Conservation (phyloP, 441 rosid genomes). For the Gossypium schwendimanii region DNA sequence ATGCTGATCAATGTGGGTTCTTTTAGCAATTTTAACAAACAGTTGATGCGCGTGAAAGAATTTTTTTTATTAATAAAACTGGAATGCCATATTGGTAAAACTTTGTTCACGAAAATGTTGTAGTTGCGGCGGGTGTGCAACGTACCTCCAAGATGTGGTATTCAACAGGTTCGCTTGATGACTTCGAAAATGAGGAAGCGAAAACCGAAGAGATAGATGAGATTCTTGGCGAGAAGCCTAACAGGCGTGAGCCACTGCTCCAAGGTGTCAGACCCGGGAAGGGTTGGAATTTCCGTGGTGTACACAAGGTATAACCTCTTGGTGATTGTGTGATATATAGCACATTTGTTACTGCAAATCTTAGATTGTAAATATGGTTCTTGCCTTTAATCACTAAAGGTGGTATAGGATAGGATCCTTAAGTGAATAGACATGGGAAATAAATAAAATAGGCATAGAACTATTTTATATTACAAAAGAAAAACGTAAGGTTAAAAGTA, state of each 20-base stretch:
- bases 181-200: slow-evolving; percentile 20
- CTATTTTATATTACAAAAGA: too few relatives aligned
- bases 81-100: not conserved
- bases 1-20: not conserved
- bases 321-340: not conserved
- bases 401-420: not conserved
- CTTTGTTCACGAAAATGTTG: slow-evolving; percentile 15
- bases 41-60: not conserved
- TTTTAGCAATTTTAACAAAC: slow-evolving; percentile 14
- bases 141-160: slow-evolving; percentile 42
- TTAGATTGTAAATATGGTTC: not conserved
- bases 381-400: not conserved
- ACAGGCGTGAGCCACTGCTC: slow-evolving; percentile 48
- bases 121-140: slow-evolving; percentile 33
- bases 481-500: too few relatives aligned
- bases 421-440: not conserved
- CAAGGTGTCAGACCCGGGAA: slow-evolving; percentile 82
- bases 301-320: slow-evolving; percentile 52
- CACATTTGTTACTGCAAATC: not conserved
- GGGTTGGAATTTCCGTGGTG: slow-evolving; percentile 93
- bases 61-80: not conserved
- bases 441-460: too few relatives aligned
- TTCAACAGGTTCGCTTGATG: slow-evolving; percentile 33
- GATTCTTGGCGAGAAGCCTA: slow-evolving; percentile 37
- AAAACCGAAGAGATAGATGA: slow-evolving; percentile 33